A percentile compares a stretch with the other conserved stretches of the same genome.
Conservation (phyloP, 257 asterid species). For the Cruciata laevipes region DNA sequence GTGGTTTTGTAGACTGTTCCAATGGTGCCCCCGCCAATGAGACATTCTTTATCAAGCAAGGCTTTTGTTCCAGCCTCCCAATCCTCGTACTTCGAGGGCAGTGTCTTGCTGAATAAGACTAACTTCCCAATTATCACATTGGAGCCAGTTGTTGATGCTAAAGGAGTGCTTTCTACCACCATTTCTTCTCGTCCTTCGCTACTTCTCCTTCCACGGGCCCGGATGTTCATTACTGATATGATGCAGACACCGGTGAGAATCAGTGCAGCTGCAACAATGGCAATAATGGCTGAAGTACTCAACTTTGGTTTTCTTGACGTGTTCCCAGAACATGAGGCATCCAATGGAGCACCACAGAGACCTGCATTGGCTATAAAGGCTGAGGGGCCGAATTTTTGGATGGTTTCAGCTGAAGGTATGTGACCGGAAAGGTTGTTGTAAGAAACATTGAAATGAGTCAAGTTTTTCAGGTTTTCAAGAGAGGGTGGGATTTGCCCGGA, state of each 20-base stretch:
- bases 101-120: constrained; percentile 70
- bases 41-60: constrained; percentile 76
- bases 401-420: constrained; percentile 53
- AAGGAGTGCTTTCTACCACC: constrained; percentile 61
- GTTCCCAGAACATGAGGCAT: constrained; percentile 32
- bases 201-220: constrained; percentile 49
- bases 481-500: constrained; percentile 55
- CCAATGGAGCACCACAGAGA: constrained; percentile 79
- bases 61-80: constrained; percentile 97
- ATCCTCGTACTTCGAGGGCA: constrained; percentile 88
- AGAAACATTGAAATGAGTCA: constrained; percentile 69
- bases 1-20: constrained; percentile 77
- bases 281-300: constrained; percentile 63
- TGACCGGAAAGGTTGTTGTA: constrained; percentile 71
- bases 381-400: constrained; percentile 49
- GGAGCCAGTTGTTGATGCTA: constrained; percentile 69
- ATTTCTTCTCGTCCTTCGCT: constrained; percentile 45
- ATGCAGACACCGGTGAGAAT: constrained; percentile 63
- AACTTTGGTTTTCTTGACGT: constrained; percentile 45
- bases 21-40: constrained; percentile 83
- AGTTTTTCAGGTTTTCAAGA: constrained; percentile 45
- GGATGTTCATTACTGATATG: constrained; percentile 59
- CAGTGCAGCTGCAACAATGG: constrained; percentile 77
- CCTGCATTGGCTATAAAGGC: constrained; percentile 68
- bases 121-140: constrained; percentile 73